A percentile compares a stretch with the other conserved stretches of the same genome.
Conservation (phyloP, 2,329 filamentous ascomycete species). For the Fusarium chlamydosporum region DNA sequence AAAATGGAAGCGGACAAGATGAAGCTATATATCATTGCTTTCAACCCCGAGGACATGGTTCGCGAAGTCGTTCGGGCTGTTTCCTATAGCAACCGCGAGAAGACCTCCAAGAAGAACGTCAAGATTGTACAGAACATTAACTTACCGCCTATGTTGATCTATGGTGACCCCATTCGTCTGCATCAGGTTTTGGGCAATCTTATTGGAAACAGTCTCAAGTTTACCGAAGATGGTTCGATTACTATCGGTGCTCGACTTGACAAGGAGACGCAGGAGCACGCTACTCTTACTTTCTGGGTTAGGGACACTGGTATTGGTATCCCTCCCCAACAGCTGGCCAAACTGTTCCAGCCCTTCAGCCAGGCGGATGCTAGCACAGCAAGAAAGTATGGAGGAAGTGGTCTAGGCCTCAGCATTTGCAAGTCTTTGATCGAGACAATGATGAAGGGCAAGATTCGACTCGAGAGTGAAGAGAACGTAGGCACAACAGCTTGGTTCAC, state of each 20-base stretch:
- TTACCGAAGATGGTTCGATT: slow-evolving; percentile 88
- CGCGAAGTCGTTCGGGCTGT: slow-evolving; percentile 75
- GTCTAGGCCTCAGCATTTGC: slow-evolving; percentile 92
- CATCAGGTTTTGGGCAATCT: slow-evolving; percentile 84
- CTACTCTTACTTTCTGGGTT: slow-evolving; percentile 87
- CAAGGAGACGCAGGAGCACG: slow-evolving; percentile 76
- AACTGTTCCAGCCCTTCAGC: slow-evolving; percentile 92
- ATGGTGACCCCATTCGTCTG: slow-evolving; percentile 75
- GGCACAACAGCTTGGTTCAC: slow-evolving; percentile 85
- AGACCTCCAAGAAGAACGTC: slow-evolving; percentile 73
- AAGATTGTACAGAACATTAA: slow-evolving; percentile 79
- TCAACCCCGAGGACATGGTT: slow-evolving; percentile 77
- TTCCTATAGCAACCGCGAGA: slow-evolving; percentile 75
- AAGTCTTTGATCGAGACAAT: slow-evolving; percentile 94
- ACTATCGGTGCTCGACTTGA: slow-evolving; percentile 84
- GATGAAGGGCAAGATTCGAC: slow-evolving; percentile 86
- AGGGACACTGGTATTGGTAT: slow-evolving; percentile 94
- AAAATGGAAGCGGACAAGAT: slow-evolving; percentile 92
- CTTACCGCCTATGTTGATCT: slow-evolving; percentile 79
- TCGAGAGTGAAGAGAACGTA: slow-evolving; percentile 80
- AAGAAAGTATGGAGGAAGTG: slow-evolving; percentile 91
- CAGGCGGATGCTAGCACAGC: slow-evolving; percentile 93
- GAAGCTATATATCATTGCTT: slow-evolving; percentile 80
- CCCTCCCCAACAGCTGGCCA: slow-evolving; percentile 82
- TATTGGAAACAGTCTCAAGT: slow-evolving; percentile 93